Conservation (phyloP, 179 eudicot genomes). For the Spergularia azorica region DNA sequence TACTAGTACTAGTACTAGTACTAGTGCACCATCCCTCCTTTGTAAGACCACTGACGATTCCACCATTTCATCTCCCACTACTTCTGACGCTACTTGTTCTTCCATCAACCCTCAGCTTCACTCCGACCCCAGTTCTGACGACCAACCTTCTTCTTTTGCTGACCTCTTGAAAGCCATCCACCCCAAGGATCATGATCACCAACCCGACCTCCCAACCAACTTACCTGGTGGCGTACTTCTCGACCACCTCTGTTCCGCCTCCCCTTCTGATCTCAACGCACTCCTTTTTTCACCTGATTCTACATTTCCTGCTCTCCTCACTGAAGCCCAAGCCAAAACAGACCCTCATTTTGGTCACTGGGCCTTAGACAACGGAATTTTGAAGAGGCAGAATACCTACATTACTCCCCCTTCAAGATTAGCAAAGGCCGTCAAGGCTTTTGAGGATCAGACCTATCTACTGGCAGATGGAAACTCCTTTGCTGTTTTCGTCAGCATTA, state of each 20-base stretch:
- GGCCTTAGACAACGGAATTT: constrained; percentile 54
- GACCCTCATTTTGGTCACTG: constrained; percentile 64
- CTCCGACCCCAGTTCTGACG: constrained; percentile 38
- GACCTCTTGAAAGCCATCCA: constrained; percentile 58
- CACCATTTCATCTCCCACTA: constrained; percentile 49
- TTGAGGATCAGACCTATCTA: constrained; percentile 80
- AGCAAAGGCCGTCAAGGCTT: constrained; percentile 72
- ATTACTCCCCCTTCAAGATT: constrained; percentile 65
- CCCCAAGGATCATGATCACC: constrained; percentile 45
- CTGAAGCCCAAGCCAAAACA: constrained; percentile 61
- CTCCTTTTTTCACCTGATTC: constrained; percentile 80
- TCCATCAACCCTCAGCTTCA: constrained; percentile 46
- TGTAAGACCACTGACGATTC: constrained; percentile 1
- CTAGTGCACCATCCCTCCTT: constrained; percentile 17
- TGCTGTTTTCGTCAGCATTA: constrained; percentile 62
- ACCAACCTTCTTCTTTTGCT: constrained; percentile 57
- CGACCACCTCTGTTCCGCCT: constrained; percentile 57
- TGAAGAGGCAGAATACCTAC: constrained; percentile 64
- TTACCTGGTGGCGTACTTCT: constrained; percentile 70
- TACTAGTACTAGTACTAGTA: background rate
- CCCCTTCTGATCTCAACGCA: constrained; percentile 64
- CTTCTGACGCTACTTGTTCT: constrained; percentile 34
- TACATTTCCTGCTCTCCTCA: constrained; percentile 37
- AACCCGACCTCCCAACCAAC: constrained; percentile 57
- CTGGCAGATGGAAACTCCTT: constrained; percentile 72